Percentiles rank a stretch among this genome's conserved stretches.
Conservation (phyloP, 2,329 filamentous ascomycete species). For the Neopestalotiopsis sp. region DNA sequence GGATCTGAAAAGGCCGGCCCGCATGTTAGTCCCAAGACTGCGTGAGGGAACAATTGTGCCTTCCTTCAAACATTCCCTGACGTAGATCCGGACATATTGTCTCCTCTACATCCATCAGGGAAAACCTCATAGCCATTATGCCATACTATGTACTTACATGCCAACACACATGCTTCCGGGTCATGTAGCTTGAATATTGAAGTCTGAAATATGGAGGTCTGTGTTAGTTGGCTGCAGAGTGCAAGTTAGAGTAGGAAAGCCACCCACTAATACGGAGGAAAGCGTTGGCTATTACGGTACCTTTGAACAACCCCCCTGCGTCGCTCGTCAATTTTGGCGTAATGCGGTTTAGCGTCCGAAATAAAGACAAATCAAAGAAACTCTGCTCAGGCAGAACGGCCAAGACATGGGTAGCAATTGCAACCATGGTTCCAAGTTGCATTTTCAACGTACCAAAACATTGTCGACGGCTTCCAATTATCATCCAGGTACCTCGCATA, state of each 20-base stretch:
- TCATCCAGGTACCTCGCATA: not conserved
- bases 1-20: not conserved
- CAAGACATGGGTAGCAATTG: not conserved
- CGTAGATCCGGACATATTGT: not conserved
- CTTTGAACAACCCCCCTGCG: not conserved
- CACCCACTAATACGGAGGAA: not conserved
- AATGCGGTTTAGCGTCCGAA: constrained; percentile 21
- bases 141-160: not conserved
- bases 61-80: not conserved
- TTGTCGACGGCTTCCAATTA: no score
- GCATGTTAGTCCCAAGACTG: not conserved
- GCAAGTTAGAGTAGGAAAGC: not conserved
- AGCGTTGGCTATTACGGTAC: constrained; percentile 3
- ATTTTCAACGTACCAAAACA: no score
- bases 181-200: not conserved
- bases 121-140: no score
- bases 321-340: constrained; percentile 23
- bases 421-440: no score
- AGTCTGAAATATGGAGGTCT: not conserved
- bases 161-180: not conserved
- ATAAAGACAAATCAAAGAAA: not conserved
- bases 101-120: not conserved
- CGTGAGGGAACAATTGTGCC: not conserved
- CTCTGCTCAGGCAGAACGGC: not conserved
- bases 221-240: not conserved